Base-by-base conservation (phyloP, 2,329 filamentous ascomycete genomes). In the Exophiala bonariae region DNA sequence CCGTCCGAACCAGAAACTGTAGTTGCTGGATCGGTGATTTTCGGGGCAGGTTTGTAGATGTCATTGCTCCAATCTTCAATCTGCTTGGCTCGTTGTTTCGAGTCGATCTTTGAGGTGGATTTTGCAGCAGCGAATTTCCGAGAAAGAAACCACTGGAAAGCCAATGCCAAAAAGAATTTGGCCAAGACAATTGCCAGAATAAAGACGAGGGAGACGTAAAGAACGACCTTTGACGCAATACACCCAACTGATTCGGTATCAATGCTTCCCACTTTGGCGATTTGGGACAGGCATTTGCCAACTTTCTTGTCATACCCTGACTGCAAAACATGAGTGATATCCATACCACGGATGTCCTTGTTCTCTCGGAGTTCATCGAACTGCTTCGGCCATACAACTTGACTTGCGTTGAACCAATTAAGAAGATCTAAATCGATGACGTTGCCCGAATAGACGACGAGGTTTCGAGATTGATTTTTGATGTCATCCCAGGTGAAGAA, bases 31-130 rank as follows among this genome's bases (percentile, higher is more conserved):
- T 96, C 93, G 3, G 85, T 80, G 55, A 96, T 77, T 57, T 90
- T 87, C 44, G 86, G 84, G 18, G 90, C 89, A 3, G 92, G 87
- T 34, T 90, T 87, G 68, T 99, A 97, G 60, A 99, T 99, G 63
- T 99, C 93, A 56, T 97, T 89, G 11, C 86, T 86, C 93, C 93
- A 99, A 61, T 96, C 92, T 67, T 99, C 93, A 56, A 99, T 99
- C 71, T 97, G 90, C 59, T 86, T 83, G 59, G 91, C 86, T 49
- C 93, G 84, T 70, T 91, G 86, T 66, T 92, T 90, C 56, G 85
- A 82, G 65, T 93, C 82, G 4, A 85, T 83, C 13, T 82, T 83
- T 66, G 95, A 85, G 2, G 89, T 92, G 1, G 92, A 95, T 69
- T 89, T 96, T 38, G 79, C 73, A 1, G 92, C 89, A 3, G 86